Conservation (phyloP, 2,329 filamentous ascomycete species). For the Colletotrichum magnum region DNA sequence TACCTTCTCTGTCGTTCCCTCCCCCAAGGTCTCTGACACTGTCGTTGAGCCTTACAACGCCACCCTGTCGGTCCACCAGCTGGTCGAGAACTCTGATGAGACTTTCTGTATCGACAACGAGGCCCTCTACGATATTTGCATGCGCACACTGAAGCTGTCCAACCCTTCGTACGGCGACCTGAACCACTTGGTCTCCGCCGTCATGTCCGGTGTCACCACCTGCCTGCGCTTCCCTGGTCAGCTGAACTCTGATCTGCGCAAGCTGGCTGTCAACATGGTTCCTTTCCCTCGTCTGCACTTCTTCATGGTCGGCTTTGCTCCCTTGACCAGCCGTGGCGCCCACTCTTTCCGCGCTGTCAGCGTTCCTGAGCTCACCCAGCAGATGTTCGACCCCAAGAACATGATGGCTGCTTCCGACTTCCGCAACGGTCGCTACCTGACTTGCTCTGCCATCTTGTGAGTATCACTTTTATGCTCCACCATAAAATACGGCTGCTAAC, state of each 20-base stretch:
- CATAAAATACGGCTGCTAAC: not conserved
- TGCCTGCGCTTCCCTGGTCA: constrained; percentile 99
- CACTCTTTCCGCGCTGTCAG: constrained; percentile 97
- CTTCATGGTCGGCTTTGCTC: constrained; percentile 99
- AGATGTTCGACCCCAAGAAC: constrained; percentile 99
- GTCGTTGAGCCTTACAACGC: constrained; percentile 99
- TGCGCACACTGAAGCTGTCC: constrained; percentile 98
- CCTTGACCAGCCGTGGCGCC: constrained; percentile 87
- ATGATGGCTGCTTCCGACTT: constrained; percentile 99
- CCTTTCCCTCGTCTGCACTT: constrained; percentile 99
- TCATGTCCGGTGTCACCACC: constrained; percentile 99
- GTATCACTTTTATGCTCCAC: constrained; percentile 44
- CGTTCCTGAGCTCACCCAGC: constrained; percentile 98
- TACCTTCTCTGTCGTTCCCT: constrained; percentile 98
- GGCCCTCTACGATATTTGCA: constrained; percentile 99
- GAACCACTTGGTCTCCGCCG: constrained; percentile 99
- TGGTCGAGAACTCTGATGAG: constrained; percentile 99
- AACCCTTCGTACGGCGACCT: constrained; percentile 99
- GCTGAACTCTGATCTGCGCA: constrained; percentile 99
- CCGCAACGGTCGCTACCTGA: constrained; percentile 99
- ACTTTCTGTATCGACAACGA: constrained; percentile 99
- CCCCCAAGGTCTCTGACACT: constrained; percentile 99
- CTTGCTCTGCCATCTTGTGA: constrained; percentile 98
- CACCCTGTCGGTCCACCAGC: constrained; percentile 97
- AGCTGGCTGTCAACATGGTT: constrained; percentile 99